Conservation (phyloP, 441 rosid genomes). For the Francoa sonchifolia region DNA sequence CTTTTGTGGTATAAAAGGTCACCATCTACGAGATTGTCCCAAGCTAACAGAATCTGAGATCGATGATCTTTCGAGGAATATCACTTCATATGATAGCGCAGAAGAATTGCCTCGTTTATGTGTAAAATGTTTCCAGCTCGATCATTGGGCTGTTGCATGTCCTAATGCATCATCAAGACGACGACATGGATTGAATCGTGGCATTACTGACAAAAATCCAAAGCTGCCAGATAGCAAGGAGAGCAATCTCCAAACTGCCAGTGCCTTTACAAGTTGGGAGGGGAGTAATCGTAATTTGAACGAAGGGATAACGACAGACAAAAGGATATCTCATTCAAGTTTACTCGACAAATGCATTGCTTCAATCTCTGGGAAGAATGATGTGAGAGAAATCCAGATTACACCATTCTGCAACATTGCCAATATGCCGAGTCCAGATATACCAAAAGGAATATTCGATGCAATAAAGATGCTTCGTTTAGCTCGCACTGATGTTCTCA, state of each 20-base stretch:
- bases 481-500: constrained; percentile 54
- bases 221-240: constrained; percentile 3
- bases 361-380: constrained; percentile 28
- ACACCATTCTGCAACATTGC: constrained; percentile 12
- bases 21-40: constrained; percentile 44
- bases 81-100: constrained; percentile 22
- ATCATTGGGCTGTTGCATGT: constrained; percentile 76
- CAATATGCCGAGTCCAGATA: constrained; percentile 16
- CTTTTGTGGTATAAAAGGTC: constrained; percentile 68
- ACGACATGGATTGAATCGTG: too few relatives aligned
- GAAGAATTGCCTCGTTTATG: constrained; percentile 38
- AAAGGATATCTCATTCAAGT: constrained; percentile 8
- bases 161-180: constrained; percentile 23
- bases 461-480: constrained; percentile 55
- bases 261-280: constrained; percentile 4
- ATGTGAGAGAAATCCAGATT: constrained; percentile 16
- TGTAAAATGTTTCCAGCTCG: constrained; percentile 54
- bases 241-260: constrained; percentile 6
- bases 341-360: constrained; percentile 12
- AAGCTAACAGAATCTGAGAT: constrained; percentile 49
- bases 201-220: constrained; percentile 11
- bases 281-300: constrained; percentile 10
- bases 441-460: constrained; percentile 39
- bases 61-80: constrained; percentile 33
- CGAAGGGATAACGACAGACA: constrained; percentile 15